Conservation (phyloP, 805 yeast genomes). For the Saccharomyces jurei region DNA sequence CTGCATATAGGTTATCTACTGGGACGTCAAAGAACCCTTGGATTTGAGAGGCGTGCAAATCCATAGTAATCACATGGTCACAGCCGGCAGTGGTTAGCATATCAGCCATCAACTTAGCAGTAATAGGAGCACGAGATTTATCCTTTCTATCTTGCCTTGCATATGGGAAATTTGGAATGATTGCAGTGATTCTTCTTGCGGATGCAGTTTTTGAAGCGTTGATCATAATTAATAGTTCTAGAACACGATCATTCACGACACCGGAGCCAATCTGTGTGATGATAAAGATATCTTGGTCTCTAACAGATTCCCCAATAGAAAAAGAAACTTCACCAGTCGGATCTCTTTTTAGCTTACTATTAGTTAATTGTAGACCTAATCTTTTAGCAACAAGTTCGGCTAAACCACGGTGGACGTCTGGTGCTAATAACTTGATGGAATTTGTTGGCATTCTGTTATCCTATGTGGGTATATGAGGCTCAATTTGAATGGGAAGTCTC, state of each 20-base stretch:
- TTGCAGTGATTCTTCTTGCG: conserved; percentile 76
- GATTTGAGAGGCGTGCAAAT: conserved; percentile 80
- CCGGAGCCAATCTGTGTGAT: conserved; percentile 77
- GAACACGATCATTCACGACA: conserved; percentile 62
- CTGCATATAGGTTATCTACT: conserved; percentile 77
- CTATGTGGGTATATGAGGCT: background rate
- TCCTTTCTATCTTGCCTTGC: conserved; percentile 88
- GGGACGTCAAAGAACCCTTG: conserved; percentile 82
- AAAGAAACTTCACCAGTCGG: conserved; percentile 69
- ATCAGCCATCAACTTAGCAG: conserved; percentile 79
- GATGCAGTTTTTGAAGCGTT: conserved; percentile 78
- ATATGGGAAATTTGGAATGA: conserved; percentile 75
- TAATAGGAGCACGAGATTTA: conserved; percentile 76
- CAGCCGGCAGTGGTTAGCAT: conserved; percentile 79
- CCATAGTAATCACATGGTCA: conserved; percentile 82
- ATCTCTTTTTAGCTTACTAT: conserved; percentile 56
- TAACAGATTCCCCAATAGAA: conserved; percentile 70
- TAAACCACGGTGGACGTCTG: conserved; percentile 58
- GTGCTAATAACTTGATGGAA: conserved; percentile 59
- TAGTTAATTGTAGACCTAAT: conserved; percentile 52
- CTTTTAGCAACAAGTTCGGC: conserved; percentile 63
- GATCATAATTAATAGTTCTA: conserved; percentile 70
- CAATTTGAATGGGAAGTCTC: background rate
- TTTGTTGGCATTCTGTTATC: conserved; percentile 52
- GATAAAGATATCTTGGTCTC: conserved; percentile 78